A percentile compares a stretch with the other conserved stretches of the same genome.
Conservation (phyloP, 2,329 filamentous ascomycete genomes). For the Laburnicola sp. region DNA sequence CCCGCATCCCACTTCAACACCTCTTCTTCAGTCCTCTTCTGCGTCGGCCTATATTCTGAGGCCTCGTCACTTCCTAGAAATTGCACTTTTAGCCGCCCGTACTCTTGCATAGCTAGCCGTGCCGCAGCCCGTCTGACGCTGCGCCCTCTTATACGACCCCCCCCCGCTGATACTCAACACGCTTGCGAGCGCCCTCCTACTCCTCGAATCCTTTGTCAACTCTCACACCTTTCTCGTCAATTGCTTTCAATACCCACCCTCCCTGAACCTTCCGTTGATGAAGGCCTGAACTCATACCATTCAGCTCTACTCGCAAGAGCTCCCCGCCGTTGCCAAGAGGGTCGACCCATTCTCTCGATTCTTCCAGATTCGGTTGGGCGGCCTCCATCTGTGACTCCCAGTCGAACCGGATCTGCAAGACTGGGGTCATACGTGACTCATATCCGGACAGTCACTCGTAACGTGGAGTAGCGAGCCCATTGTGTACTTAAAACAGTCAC, state of each 20-base stretch:
- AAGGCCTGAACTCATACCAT: constrained; percentile 5
- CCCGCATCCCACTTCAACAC: constrained; percentile 23
- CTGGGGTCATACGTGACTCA: constrained; percentile 37
- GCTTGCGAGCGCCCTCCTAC: constrained; percentile 36
- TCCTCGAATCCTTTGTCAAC: constrained; percentile 7
- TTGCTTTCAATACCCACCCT: constrained; percentile 10
- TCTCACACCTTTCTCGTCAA: constrained; percentile 15
- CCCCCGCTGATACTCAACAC: constrained; percentile 26
- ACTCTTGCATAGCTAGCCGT: constrained; percentile 30
- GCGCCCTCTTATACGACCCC: constrained; percentile 37
- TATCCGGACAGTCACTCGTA: constrained; percentile 23
- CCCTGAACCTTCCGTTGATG: constrained; percentile 7
- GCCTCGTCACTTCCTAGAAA: constrained; percentile 27
- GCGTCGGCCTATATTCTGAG: constrained; percentile 28
- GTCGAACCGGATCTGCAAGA: constrained; percentile 8
- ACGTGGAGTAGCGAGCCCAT: constrained; percentile 20
- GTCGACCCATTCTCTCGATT: constrained; percentile 1
- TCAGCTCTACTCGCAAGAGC: constrained; percentile 2
- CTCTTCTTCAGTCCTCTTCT: constrained; percentile 19
- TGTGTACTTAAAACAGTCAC: constrained; percentile 39
- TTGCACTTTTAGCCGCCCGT: constrained; percentile 26
- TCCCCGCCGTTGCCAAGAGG: constrained; percentile 4
- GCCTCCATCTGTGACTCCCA: constrained; percentile 13
- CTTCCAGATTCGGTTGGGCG: constrained; percentile 10
- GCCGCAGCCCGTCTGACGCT: constrained; percentile 34